Conservation (phyloP, 2,329 filamentous ascomycete species). For the Lachnellula cervina region DNA sequence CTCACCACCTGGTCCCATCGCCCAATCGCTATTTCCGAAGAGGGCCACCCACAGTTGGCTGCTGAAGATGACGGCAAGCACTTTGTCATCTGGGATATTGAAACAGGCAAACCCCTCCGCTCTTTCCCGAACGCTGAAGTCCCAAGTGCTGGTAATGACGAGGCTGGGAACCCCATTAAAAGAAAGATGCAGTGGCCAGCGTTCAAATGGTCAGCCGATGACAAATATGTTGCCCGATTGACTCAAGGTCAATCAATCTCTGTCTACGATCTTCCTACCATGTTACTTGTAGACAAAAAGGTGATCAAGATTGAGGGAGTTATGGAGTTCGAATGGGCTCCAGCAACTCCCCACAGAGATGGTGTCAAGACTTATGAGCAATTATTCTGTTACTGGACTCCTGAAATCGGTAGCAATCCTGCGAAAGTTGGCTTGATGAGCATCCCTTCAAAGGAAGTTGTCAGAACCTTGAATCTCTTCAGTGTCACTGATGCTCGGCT, state of each 20-base stretch:
- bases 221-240: constrained; percentile 93
- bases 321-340: constrained; percentile 97
- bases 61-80: constrained; percentile 98
- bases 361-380: constrained; percentile 91
- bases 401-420: constrained; percentile 95
- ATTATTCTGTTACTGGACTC: constrained; percentile 97
- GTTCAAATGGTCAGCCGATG: constrained; percentile 98
- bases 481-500: constrained; percentile 97
- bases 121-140: constrained; percentile 90
- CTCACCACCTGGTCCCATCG: constrained; percentile 95
- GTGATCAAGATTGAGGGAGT: constrained; percentile 95
- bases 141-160: constrained; percentile 55
- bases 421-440: constrained; percentile 97
- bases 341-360: constrained; percentile 74
- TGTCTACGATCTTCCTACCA: constrained; percentile 81
- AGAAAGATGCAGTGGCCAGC: constrained; percentile 97
- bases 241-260: constrained; percentile 84
- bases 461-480: constrained; percentile 94
- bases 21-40: constrained; percentile 86
- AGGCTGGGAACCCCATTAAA: constrained; percentile 64
- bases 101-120: constrained; percentile 80
- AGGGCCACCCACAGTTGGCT: constrained; percentile 75
- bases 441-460: constrained; percentile 88
- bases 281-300: constrained; percentile 86
- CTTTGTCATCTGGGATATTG: constrained; percentile 97